Evolutionary conservation across 345 rosid species (phyloP), one percentile per base, ranked within the genome.

Genomic region (Erucastrum elatum): DNA sequence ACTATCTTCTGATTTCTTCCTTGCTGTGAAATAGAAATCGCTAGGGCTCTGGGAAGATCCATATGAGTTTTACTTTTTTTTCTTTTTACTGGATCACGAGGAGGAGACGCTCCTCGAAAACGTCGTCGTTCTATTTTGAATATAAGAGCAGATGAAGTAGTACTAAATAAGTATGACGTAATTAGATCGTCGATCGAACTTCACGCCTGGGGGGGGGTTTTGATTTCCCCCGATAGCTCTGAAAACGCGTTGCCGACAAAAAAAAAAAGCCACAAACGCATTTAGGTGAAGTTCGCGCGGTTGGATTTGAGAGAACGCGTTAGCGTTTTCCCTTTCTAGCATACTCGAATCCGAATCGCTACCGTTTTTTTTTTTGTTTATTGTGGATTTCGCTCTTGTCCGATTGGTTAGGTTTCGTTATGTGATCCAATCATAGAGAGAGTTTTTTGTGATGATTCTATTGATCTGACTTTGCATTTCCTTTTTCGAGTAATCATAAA

Each of bases 311-410:
- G 6, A 33, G 8, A 35, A 35, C 9, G 7, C 6, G 39, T 35
- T 29, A 35, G 39, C 39, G 33, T 5, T 33, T 33, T 33, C 35
- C 4, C 35, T 33, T 33, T 29, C 11, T 16, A 7, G 15, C 8
- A 10, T 63, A 30, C 3, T 49, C 39, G 78, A 72, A 75, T 77
- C 68, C 37, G 58, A 35, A 63, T 53, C 21, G 12, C 30, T 56
- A 26, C 61, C 17, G 21, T 21, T 21, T 21, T 21, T 21, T 30
- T 35, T 26, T 64, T 35, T 35, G 35, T 25, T 26, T 59, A 25
- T 53, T 12, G 0, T 25, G 11, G 78, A 66, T 62, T 77, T 71
- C 34, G 25, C 34, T 79, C n/a, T 46, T 66, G 26, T 31, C 33
- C 2, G 35, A 0, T 63, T 68, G 30, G 21, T 53, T 74, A 61